phyloP scores from a whole-genome alignment of 163 green algal species.

The Trebouxiophyceae sp. region DNA sequence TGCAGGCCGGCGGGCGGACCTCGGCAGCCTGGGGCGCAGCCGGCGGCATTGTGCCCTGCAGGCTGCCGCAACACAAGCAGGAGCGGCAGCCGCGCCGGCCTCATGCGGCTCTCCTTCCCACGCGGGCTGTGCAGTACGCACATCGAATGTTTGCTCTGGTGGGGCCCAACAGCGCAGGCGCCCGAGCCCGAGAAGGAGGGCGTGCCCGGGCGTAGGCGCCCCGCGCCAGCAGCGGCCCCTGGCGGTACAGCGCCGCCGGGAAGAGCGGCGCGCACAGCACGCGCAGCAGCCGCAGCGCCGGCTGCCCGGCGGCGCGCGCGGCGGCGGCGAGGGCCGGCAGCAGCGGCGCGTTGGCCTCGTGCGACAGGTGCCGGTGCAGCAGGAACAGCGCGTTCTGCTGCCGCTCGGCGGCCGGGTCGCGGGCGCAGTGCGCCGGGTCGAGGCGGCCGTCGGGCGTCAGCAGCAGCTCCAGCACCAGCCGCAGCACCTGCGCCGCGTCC shows the following conservation, averaged over 20 bases:
- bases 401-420: constrained; percentile 24
- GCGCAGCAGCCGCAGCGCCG: constrained; percentile 28
- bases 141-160: too few species aligned
- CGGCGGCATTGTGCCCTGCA: too few species aligned
- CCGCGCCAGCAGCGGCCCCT: constrained; percentile 12
- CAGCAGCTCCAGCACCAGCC: constrained; percentile 36
- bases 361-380: constrained; percentile 46
- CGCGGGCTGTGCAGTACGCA: too few species aligned
- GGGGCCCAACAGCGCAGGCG: too few species aligned
- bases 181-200: too few species aligned
- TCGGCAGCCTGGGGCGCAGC: too few species aligned
- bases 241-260: constrained; percentile 19
- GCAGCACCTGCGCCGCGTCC: constrained; percentile 20
- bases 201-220: constrained; percentile 23
- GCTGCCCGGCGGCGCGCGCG: constrained; percentile 4
- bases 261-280: constrained; percentile 30
- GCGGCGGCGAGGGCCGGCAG: constrained; percentile 23
- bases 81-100: too few species aligned
- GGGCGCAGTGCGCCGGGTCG: constrained; percentile 24
- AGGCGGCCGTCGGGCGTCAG: constrained; percentile 22
- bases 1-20: too few species aligned
- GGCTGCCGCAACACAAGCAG: too few species aligned
- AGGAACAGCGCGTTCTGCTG: constrained; percentile 37
- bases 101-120: too few species aligned
- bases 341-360: constrained; percentile 27